Conservation (phyloP, 352 stramenopile species). For the Pythium vanterpoolii region DNA sequence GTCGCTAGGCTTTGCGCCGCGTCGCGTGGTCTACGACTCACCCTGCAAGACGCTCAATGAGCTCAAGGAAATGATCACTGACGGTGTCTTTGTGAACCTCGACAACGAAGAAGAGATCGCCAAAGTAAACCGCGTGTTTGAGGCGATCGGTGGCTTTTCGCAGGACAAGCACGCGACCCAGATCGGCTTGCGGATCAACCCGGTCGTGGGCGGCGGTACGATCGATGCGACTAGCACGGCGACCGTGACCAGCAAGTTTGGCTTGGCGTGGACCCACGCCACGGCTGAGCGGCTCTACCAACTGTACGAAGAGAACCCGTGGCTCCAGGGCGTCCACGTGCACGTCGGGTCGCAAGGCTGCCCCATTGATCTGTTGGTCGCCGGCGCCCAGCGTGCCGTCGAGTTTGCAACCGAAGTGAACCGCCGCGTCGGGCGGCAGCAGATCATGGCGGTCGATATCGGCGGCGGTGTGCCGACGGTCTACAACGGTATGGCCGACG, state of each 20-base stretch:
- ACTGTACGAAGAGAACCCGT: slow-evolving; percentile 70
- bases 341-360: slow-evolving; percentile 89
- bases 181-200: slow-evolving; percentile 91
- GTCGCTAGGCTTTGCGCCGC: slow-evolving; percentile 63
- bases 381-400: slow-evolving; percentile 70
- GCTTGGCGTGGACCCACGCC: slow-evolving; percentile 60
- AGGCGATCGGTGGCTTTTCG: slow-evolving; percentile 26
- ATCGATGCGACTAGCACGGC: slow-evolving; percentile 87
- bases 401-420: slow-evolving; percentile 82
- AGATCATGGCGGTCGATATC: slow-evolving; percentile 87
- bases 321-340: slow-evolving; percentile 87
- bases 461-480: slow-evolving; percentile 89
- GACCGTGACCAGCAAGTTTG: slow-evolving; percentile 91
- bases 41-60: slow-evolving; percentile 90
- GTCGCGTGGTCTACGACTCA: slow-evolving; percentile 89
- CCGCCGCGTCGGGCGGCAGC: slow-evolving; percentile 39
- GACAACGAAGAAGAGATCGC: slow-evolving; percentile 91
- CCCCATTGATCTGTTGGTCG: slow-evolving; percentile 75
- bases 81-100: slow-evolving; percentile 88
- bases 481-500: slow-evolving; percentile 67
- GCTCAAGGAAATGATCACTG: slow-evolving; percentile 69
- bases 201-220: slow-evolving; percentile 83
- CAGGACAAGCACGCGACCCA: slow-evolving; percentile 36
- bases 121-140: slow-evolving; percentile 67
- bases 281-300: slow-evolving; percentile 47